These are phyloP conservation scores for Nicotiana obtusifolia DNA, from an alignment of 257 asterid species.

Conservation along the genomic window DNA sequence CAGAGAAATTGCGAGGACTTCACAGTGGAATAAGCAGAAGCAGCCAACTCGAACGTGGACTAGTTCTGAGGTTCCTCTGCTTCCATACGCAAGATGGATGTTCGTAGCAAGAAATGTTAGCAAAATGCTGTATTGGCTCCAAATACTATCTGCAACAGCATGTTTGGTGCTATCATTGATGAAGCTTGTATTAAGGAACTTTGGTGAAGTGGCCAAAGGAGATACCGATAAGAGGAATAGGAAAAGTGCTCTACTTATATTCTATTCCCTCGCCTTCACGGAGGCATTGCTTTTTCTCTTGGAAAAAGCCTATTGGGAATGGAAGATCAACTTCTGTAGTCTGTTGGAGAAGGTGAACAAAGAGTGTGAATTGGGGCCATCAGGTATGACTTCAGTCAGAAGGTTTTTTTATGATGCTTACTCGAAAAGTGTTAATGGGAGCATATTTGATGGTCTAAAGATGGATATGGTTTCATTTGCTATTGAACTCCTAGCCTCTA, in stretches of 20 bases:
- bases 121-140: slow-evolving; percentile 69
- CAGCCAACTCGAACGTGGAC: slow-evolving; percentile 57
- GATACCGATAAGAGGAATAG: slow-evolving; percentile 62
- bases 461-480: slow-evolving; percentile 89
- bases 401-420: slow-evolving; percentile 91
- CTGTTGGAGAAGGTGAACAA: slow-evolving; percentile 53
- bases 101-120: slow-evolving; percentile 69
- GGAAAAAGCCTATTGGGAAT: slow-evolving; percentile 93
- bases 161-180: slow-evolving; percentile 67
- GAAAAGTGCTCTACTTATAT: slow-evolving; percentile 59
- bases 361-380: slow-evolving; percentile 68
- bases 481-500: slow-evolving; percentile 73
- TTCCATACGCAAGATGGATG: slow-evolving; percentile 67
- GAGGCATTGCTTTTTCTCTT: slow-evolving; percentile 80
- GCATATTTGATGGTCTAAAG: slow-evolving; percentile 84
- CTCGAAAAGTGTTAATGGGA: slow-evolving; percentile 68
- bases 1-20: slow-evolving; percentile 28
- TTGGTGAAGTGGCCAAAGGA: slow-evolving; percentile 51
- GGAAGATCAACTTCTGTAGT: slow-evolving; percentile 50
- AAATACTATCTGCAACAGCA: slow-evolving; percentile 66
- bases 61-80: slow-evolving; percentile 70
- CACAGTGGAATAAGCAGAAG: slow-evolving; percentile 26
- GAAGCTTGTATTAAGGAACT: slow-evolving; percentile 52
- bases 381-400: slow-evolving; percentile 56
- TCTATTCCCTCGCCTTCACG: slow-evolving; percentile 72